Conservation (phyloP, 2,329 filamentous ascomycete genomes). For the Colletotrichum tofieldiae region DNA sequence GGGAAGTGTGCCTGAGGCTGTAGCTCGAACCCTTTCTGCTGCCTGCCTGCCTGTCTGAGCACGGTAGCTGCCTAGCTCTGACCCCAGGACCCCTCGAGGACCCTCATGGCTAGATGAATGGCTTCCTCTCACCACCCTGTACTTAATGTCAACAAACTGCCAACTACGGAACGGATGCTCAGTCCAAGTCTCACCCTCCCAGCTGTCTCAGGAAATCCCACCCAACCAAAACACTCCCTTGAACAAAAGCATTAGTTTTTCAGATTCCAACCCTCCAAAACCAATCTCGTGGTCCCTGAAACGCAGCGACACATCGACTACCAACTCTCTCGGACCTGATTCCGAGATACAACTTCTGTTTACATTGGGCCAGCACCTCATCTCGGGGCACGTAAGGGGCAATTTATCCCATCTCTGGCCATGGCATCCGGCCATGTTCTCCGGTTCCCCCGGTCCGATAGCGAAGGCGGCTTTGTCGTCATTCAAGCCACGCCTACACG, state of each 20-base stretch:
- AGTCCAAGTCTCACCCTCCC: constrained; percentile 17
- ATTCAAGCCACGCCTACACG: constrained; percentile 70
- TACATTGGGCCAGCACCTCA: constrained; percentile 11
- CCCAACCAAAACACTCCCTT: constrained; percentile 15
- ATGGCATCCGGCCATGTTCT: constrained; percentile 59
- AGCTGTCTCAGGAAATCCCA: constrained; percentile 3
- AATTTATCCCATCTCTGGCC: constrained; percentile 21
- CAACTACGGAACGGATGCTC: constrained; percentile 10
- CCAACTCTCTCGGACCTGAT: not conserved
- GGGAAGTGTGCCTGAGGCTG: constrained; percentile 30
- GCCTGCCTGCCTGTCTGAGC: constrained; percentile 26
- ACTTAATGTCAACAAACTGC: constrained; percentile 31
- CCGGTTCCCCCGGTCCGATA: constrained; percentile 71
- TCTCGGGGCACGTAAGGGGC: constrained; percentile 17
- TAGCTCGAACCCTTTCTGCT: not conserved
- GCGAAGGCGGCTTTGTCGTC: constrained; percentile 70
- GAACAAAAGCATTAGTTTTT: not conserved
- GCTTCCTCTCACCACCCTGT: constrained; percentile 8
- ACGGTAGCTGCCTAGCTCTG: constrained; percentile 36
- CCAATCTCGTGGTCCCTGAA: constrained; percentile 18
- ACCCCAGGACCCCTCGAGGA: constrained; percentile 12
- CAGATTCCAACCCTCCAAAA: constrained; percentile 19
- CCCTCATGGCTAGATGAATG: constrained; percentile 30
- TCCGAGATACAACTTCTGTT: constrained; percentile 8
- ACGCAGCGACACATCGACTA: constrained; percentile 2